Evolutionary conservation across 805 yeast species (phyloP).

Genomic region (Zygosaccharomyces pseudorouxii): DNA sequence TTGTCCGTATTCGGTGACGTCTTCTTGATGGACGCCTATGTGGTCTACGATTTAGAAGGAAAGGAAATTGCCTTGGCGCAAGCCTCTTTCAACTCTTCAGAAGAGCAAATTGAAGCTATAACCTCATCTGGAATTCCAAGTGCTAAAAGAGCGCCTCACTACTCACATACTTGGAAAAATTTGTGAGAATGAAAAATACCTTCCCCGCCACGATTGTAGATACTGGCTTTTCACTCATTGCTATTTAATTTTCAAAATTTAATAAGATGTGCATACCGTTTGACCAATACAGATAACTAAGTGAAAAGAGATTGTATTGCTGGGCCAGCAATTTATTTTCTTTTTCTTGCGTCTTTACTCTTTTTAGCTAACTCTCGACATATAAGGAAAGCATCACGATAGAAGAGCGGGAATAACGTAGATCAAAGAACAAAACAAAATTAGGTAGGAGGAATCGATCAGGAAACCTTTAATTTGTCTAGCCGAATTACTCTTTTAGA

Average conservation of each 20-base stretch:
- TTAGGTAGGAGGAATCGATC: not conserved
- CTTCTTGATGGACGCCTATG: constrained; percentile 59
- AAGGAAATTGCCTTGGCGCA: constrained; percentile 53
- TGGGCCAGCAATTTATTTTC: too few species aligned
- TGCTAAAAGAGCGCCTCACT: constrained; percentile 44
- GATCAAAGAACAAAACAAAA: not conserved
- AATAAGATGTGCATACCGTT: too few species aligned
- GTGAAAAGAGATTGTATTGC: not conserved
- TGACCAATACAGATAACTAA: not conserved
- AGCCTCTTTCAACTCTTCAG: constrained; percentile 26
- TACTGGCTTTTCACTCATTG: too few species aligned
- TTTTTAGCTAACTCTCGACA: not conserved
- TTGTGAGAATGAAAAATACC: too few species aligned
- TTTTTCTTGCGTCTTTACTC: not conserved
- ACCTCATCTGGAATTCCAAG: constrained; percentile 41
- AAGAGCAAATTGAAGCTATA: constrained; percentile 45
- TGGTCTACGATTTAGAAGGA: constrained; percentile 63
- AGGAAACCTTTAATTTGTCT: not conserved
- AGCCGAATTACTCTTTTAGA: not conserved
- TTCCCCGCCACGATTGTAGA: too few species aligned
- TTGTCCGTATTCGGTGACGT: constrained; percentile 54
- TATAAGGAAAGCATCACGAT: not conserved
- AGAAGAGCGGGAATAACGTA: not conserved
- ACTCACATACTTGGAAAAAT: constrained; percentile 38
- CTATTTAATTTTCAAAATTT: too few species aligned